Percentiles rank a stretch among this genome's conserved stretches.
These are phyloP conservation scores for Fomitopsis schrenkii DNA, from an alignment of 1,284 basidiomycete genomes.

Conservation along the genomic window DNA sequence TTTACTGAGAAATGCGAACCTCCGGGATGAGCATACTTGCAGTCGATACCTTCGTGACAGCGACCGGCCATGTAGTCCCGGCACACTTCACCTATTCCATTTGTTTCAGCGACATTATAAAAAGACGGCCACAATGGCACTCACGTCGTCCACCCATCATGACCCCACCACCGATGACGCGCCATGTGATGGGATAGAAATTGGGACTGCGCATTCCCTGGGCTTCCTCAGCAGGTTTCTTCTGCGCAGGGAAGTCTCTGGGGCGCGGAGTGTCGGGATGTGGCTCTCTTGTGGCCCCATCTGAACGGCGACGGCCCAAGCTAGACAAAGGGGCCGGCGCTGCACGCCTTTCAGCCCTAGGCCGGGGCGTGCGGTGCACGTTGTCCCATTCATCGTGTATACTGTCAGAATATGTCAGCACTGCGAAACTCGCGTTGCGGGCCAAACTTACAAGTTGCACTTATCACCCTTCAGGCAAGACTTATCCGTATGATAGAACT, in stretches of 20 bases:
- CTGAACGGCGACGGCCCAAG: not conserved
- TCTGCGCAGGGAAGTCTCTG: conserved; percentile 14
- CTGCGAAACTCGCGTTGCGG: not conserved
- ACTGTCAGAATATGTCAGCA: not conserved
- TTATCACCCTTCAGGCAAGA: conserved; percentile 55
- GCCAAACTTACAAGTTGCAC: conserved; percentile 61
- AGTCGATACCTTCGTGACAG: conserved; percentile 35
- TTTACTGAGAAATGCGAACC: not conserved
- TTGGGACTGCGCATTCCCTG: conserved; percentile 37
- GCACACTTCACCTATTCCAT: conserved; percentile 32
- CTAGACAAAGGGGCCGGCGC: not conserved
- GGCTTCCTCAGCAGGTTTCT: conserved; percentile 24
- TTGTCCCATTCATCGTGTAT: conserved; percentile 9
- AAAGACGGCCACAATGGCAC: conserved; percentile 9
- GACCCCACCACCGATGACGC: conserved; percentile 46
- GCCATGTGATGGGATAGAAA: conserved; percentile 44
- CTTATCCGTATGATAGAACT: conserved; percentile 45
- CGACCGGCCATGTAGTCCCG: conserved; percentile 29
- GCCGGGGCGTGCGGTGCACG: not conserved
- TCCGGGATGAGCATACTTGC: conserved; percentile 34
- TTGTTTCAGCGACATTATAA: not conserved
- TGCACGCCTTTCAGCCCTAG: not conserved
- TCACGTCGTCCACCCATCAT: conserved; percentile 42
- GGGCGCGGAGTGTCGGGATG: not conserved
- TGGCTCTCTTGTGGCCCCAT: not conserved